Evolutionary conservation across 495 filamentous ascomycete genomes (phyloP).

Genomic region (Pyrenopolyporus hunteri): DNA sequence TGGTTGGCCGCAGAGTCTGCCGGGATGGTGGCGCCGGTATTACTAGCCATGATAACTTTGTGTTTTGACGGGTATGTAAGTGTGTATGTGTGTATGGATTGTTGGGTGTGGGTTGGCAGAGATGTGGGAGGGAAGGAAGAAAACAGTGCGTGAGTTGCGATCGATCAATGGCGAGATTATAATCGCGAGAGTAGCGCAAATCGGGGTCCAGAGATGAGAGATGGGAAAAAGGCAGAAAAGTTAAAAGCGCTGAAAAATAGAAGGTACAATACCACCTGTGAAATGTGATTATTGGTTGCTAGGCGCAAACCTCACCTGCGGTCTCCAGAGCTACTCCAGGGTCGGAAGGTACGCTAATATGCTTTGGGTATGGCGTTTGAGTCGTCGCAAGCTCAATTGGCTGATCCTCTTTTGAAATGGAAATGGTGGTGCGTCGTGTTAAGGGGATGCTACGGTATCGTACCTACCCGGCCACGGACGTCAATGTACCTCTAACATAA

Average conservation of each 20-base stretch:
- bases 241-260: slow-evolving; percentile 26
- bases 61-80: slow-evolving; percentile 6
- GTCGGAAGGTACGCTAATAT: slow-evolving; percentile 17
- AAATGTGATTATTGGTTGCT: slow-evolving; percentile 30
- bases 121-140: slow-evolving; percentile 1
- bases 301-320: slow-evolving; percentile 20
- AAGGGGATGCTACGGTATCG: slow-evolving; percentile 20
- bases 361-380: slow-evolving; percentile 12
- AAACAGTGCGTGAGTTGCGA: slow-evolving; percentile 14
- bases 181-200: slow-evolving; percentile 27
- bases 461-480: no score
- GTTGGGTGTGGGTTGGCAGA: no score
- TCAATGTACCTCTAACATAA: no score
- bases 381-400: slow-evolving; percentile 10
- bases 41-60: slow-evolving; percentile 45
- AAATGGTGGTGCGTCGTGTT: no score
- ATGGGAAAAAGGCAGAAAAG: slow-evolving; percentile 24
- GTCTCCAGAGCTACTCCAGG: slow-evolving; percentile 35
- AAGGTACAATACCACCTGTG: slow-evolving; percentile 8
- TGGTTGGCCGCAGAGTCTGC: slow-evolving; percentile 41
- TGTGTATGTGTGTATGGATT: background rate
- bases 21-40: slow-evolving; percentile 47
- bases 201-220: slow-evolving; percentile 27
- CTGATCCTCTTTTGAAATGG: slow-evolving; percentile 10
- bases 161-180: slow-evolving; percentile 28